Evolutionary conservation across 1,284 basidiomycete species (phyloP), one percentile per base, ranked within the genome.

Genomic region (Moesziomyces parantarcticus): DNA sequence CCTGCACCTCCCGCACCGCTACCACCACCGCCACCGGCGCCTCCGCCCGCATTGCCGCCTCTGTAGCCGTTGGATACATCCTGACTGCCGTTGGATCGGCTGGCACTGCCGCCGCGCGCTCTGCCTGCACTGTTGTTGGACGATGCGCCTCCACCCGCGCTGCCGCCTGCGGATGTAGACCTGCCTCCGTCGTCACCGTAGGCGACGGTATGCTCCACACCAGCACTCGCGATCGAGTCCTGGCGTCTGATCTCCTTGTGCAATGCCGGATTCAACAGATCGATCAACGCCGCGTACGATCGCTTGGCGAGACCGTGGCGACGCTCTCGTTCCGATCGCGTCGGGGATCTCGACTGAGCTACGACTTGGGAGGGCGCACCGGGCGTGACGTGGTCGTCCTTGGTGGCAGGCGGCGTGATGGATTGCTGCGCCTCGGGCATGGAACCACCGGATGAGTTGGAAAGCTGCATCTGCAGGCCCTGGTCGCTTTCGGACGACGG

Each of bases 261-360:
- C 39, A 60, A 41, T 22, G 66, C 54, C 16, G 69, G 69, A 40
- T 72, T 63, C n/a, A 72, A 22, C 22, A 72, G 50, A 47, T 72
- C 69, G 36, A 72, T 72, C 44, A 72, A 22, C 18, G 69, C 69
- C 21, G 69, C 69, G 23, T 72, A 72, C 14, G 69, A 72, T 22
- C 64, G 56, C 46, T 72, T 72, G 11, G 69, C 69, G 3, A 72
- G 64, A 11, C 69, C 59, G 21, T 55, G 58, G 14, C 68, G 58
- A 23, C 58, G 62, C 16, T 66, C 68, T 7, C 21, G 26, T 16
- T 60, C 61, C 9, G 60, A 69, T 3, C 60, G 60, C 6, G 34
- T 49, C 20, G 60, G 56, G 7, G 40, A 42, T 7, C 16, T n/a
- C 6, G 52, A 59, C 36, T 52, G 52, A 9, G 53, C 56, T 16